Evolutionary conservation across 139 green algal genomes (phyloP), one percentile per base, ranked within the genome.

Genomic region (Nannochloris sp.): DNA sequence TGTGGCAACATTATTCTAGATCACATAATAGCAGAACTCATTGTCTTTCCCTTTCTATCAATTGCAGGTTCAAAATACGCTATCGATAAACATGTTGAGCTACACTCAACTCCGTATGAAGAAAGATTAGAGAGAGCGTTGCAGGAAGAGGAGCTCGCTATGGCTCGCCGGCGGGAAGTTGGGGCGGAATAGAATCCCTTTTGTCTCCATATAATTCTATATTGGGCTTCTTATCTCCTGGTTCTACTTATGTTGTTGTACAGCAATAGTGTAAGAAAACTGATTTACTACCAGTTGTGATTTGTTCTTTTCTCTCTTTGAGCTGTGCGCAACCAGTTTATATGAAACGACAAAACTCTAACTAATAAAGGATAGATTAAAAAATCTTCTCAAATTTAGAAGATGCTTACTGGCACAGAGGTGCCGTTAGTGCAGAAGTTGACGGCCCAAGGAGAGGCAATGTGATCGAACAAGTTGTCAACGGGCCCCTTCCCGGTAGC

Each of bases 401-500:
- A 72, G 53, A 72, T 66, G 35, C 27, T 60, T 33, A 72, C 15
- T 53, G 65, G 65, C 14, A 72, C 13, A 35, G 31, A 54, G 19
- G 65, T 54, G 14, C 65, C 65, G 38, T 72, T 72, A 31, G 64
- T 59, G 64, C 19, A 37, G 45, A 67, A 74, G 67, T 67, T 68
- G 13, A 46, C 32, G n/a, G 45, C 58, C 67, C 67, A 74, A 30
- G 67, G 67, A 46, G 34, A 51, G 34, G 58, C 31, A 5, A 74
- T 31, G 29, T 74, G 67, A 23, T 74, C 63, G 1, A 46, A 19
- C 32, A 81, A 70, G 69, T 79, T 77, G 51, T 68, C 60, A 4
- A 86, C 34, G 35, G 83, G 84, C 37, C 68, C 76, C 82, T 90
- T 91, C 72, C 89, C 86, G 51, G 84, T 95, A 58, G 86, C 90